Conservation (phyloP, 371 early-diverging fungal genomes). For the Mucor lusitanicus region DNA sequence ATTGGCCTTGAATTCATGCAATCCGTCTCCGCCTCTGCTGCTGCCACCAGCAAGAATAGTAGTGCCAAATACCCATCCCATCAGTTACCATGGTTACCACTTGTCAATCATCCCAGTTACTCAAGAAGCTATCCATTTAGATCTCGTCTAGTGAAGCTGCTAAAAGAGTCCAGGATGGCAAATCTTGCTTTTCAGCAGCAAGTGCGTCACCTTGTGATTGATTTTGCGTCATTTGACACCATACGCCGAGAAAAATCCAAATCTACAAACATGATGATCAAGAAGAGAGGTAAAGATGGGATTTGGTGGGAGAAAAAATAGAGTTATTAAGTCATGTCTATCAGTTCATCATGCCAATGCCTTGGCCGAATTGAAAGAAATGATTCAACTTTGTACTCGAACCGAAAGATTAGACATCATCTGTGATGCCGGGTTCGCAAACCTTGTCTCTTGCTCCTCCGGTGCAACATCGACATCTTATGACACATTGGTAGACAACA, state of each 20-base stretch:
- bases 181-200: conserved; percentile 9
- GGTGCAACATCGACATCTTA: not conserved
- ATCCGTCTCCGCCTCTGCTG: not conserved
- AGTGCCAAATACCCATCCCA: not conserved
- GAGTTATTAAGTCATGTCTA: not conserved
- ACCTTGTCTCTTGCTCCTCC: not conserved
- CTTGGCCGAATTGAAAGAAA: not conserved
- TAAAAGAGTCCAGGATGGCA: conserved; percentile 5
- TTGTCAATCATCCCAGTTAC: conserved; percentile 13
- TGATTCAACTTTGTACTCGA: conserved; percentile 14
- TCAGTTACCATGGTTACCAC: conserved; percentile 7
- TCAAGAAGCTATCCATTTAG: conserved; percentile 16
- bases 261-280: not conserved
- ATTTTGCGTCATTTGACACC: conserved; percentile 22
- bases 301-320: not conserved
- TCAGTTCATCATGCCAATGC: conserved; percentile 7
- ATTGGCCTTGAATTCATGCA: conserved; percentile 9
- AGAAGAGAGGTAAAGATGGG: conserved; percentile 2
- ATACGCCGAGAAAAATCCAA: conserved; percentile 6
- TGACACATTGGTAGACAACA: not conserved
- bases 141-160: conserved; percentile 1
- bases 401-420: conserved; percentile 22
- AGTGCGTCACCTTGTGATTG: conserved; percentile 19
- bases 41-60: too few species aligned
- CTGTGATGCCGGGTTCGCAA: conserved; percentile 21